phyloP scores from a whole-genome alignment of 2,329 filamentous ascomycete species.

The Corynespora cassiicola region DNA sequence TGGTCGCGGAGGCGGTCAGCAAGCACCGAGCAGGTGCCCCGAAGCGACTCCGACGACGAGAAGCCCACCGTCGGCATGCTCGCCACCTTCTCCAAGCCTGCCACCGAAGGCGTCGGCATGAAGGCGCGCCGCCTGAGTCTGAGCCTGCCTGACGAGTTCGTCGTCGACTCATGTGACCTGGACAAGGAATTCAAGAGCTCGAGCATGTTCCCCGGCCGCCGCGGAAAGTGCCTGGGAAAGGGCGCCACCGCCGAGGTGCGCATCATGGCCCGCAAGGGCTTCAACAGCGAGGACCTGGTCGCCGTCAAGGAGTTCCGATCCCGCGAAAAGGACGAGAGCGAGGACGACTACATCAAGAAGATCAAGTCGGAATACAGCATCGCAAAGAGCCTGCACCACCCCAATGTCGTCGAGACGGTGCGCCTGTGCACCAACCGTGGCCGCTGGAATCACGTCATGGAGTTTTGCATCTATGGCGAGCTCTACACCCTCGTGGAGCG shows the following conservation, averaged over 20 bases:
- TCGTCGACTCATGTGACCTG: conserved; percentile 73
- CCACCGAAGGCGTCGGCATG: conserved; percentile 74
- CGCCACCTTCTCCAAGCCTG: conserved; percentile 49
- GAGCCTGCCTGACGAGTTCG: conserved; percentile 75
- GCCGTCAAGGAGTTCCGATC: conserved; percentile 89
- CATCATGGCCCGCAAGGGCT: conserved; percentile 76
- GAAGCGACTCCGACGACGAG: conserved; percentile 24
- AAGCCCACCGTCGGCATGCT: conserved; percentile 40
- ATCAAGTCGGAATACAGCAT: conserved; percentile 92
- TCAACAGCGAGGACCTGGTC: conserved; percentile 70
- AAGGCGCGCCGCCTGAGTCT: conserved; percentile 81
- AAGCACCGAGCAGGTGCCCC: conserved; percentile 43
- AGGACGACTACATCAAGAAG: conserved; percentile 82
- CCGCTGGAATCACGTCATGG: conserved; percentile 92
- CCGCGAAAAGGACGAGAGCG: conserved; percentile 72
- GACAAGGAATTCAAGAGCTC: conserved; percentile 70
- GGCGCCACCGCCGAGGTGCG: conserved; percentile 84
- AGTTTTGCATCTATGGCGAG: conserved; percentile 85
- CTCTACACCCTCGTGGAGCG: conserved; percentile 76
- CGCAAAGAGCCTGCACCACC: conserved; percentile 82
- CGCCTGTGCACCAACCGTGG: conserved; percentile 75
- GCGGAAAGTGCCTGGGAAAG: conserved; percentile 79
- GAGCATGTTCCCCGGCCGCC: conserved; percentile 73
- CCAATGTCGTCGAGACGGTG: conserved; percentile 84
- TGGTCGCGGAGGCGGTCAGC: conserved; percentile 42